Evolutionary conservation across 2,329 filamentous ascomycete genomes (phyloP).

Genomic region (Macrophomina pseudophaseolina): DNA sequence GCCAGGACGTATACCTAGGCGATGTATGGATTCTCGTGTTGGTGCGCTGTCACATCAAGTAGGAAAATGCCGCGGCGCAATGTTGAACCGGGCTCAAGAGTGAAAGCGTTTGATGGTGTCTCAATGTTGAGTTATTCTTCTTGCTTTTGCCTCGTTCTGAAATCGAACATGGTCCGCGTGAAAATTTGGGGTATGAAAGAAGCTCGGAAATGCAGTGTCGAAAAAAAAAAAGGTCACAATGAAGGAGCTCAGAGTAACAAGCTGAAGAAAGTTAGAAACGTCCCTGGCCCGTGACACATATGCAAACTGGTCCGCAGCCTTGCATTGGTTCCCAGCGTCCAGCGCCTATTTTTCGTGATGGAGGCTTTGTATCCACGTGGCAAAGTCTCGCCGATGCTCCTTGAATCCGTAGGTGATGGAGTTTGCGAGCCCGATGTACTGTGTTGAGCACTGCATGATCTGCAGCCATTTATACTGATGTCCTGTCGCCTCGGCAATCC

Average conservation of each 20-base stretch:
- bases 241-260: not conserved
- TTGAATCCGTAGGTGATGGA: constrained; percentile 33
- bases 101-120: not conserved
- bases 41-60: not conserved
- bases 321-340: not conserved
- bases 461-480: constrained; percentile 27
- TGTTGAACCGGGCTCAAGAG: not conserved
- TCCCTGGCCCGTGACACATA: not conserved
- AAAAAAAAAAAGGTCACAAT: not conserved
- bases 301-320: not conserved
- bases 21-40: not conserved
- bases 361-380: constrained; percentile 10
- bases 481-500: constrained; percentile 33
- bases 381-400: constrained; percentile 28
- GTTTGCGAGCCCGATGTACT: constrained; percentile 35
- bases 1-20: not conserved
- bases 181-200: not conserved
- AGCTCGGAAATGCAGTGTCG: too few relatives aligned
- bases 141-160: not conserved
- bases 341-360: not conserved
- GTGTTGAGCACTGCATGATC: constrained; percentile 34
- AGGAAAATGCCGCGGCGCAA: not conserved
- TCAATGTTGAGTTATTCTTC: not conserved
- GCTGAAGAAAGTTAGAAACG: not conserved
- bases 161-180: not conserved